phyloP scores from a whole-genome alignment of 805 yeast species.

The Jamesozyma lodderae region DNA sequence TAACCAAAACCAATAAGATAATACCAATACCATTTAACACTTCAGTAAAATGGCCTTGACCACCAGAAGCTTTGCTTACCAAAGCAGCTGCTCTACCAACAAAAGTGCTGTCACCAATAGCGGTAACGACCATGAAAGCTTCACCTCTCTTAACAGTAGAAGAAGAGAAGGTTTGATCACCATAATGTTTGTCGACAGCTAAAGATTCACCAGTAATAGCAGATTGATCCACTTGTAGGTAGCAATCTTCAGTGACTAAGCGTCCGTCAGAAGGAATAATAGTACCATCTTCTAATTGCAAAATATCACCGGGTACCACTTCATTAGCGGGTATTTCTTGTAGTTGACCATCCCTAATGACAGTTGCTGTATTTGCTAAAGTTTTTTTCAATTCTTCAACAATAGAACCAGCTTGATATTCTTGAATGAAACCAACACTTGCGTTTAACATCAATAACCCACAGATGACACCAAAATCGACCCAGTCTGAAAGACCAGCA shows the following conservation, averaged over 20 bases:
- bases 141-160: constrained; percentile 95
- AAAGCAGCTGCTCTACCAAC: constrained; percentile 97
- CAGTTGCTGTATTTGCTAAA: constrained; percentile 79
- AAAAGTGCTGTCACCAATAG: constrained; percentile 92
- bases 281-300: constrained; percentile 86
- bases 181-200: constrained; percentile 85
- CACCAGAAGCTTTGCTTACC: constrained; percentile 88
- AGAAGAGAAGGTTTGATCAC: constrained; percentile 83
- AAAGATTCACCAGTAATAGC: constrained; percentile 96
- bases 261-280: constrained; percentile 92
- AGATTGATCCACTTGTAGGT: constrained; percentile 89
- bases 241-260: constrained; percentile 72
- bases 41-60: constrained; percentile 93
- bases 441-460: constrained; percentile 83
- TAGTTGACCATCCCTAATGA: constrained; percentile 71
- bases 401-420: constrained; percentile 96
- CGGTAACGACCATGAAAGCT: constrained; percentile 85
- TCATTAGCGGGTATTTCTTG: constrained; percentile 73
- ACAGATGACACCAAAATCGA: constrained; percentile 95
- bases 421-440: constrained; percentile 91
- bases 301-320: constrained; percentile 90
- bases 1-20: constrained; percentile 77
- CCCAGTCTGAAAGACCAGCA: constrained; percentile 97
- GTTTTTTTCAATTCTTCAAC: constrained; percentile 95
- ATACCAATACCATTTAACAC: constrained; percentile 97